phyloP scores from a whole-genome alignment of 805 yeast species.

The Ogataea ramenticola region DNA sequence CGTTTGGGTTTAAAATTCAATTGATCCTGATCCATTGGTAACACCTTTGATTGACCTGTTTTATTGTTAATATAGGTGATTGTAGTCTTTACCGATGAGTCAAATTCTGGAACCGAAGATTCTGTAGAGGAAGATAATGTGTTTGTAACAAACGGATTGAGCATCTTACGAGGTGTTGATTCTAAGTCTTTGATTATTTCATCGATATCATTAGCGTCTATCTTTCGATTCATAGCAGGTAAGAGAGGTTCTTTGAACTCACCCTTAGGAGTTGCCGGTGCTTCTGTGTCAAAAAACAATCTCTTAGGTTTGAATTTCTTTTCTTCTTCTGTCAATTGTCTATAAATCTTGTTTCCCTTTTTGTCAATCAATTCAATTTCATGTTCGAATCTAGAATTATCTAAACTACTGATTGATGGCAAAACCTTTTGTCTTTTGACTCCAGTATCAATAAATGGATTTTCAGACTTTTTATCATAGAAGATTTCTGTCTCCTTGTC shows the following conservation, averaged over 20 bases:
- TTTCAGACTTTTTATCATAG: neutral
- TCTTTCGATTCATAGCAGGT: too few relatives aligned
- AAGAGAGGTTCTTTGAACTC: too few relatives aligned
- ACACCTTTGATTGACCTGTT: slow-evolving; percentile 27
- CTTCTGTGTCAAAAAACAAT: slow-evolving; percentile 20
- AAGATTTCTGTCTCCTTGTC: too few relatives aligned
- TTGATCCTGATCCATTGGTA: slow-evolving; percentile 26
- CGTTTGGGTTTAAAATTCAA: slow-evolving; percentile 30
- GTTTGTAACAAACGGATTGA: neutral
- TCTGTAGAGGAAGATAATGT: neutral
- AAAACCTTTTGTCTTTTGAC: too few relatives aligned
- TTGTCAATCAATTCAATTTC: slow-evolving; percentile 34
- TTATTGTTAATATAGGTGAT: slow-evolving; percentile 24
- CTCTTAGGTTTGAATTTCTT: slow-evolving; percentile 31
- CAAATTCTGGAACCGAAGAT: neutral
- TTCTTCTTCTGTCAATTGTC: slow-evolving; percentile 24
- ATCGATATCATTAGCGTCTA: neutral
- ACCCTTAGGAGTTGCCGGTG: neutral
- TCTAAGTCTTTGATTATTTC: slow-evolving; percentile 6
- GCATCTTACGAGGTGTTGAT: neutral
- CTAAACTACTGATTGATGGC: neutral
- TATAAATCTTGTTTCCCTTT: slow-evolving; percentile 31
- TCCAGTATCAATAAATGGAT: slow-evolving; percentile 15
- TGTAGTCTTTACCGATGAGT: neutral
- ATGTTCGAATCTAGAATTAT: slow-evolving; percentile 22